A percentile compares a stretch with the other conserved stretches of the same genome.
Evolutionary conservation across 108 stramenopile species (phyloP).

Genomic region (Seminavis robusta): DNA sequence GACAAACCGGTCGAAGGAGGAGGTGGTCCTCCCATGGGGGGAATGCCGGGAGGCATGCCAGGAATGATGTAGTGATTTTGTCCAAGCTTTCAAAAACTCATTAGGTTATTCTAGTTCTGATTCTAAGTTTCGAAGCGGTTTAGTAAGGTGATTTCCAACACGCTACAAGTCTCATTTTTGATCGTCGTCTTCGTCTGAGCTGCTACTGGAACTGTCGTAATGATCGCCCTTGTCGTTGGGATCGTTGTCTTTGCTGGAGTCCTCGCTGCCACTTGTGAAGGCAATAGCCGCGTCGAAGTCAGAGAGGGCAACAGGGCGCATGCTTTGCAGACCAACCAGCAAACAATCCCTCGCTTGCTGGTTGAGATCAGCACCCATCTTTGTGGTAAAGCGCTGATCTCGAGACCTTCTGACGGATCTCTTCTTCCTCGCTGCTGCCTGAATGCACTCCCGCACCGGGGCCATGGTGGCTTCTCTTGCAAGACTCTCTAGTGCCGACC

Average conservation of each 20-base stretch:
- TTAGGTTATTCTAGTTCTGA: not conserved
- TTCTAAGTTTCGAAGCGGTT: not conserved
- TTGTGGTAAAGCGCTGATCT: not conserved
- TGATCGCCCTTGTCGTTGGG: slow-evolving; percentile 18
- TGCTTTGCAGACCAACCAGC: slow-evolving; percentile 45
- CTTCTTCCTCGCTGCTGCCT: slow-evolving; percentile 53
- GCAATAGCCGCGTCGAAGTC: slow-evolving; percentile 68
- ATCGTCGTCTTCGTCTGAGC: slow-evolving; percentile 58
- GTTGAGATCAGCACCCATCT: not conserved
- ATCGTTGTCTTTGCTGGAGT: slow-evolving; percentile 2
- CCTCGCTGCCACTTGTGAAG: slow-evolving; percentile 35
- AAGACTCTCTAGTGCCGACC: slow-evolving; percentile 76
- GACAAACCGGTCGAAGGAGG: slow-evolving; percentile 75
- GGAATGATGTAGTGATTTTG: slow-evolving; percentile 52
- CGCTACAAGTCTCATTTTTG: not conserved
- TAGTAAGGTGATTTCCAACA: not conserved
- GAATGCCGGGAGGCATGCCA: slow-evolving; percentile 91
- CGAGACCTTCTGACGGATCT: not conserved
- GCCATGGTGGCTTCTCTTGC: slow-evolving; percentile 84
- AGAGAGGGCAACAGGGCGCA: slow-evolving; percentile 49
- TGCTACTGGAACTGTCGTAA: slow-evolving; percentile 62
- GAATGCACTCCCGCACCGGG: slow-evolving; percentile 78
- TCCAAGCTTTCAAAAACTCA: not conserved
- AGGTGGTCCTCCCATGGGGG: slow-evolving; percentile 66
- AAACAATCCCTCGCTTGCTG: slow-evolving; percentile 43